Evolutionary conservation across 2,329 filamentous ascomycete species (phyloP).

Genomic region (Teratosphaeria gauchensis): DNA sequence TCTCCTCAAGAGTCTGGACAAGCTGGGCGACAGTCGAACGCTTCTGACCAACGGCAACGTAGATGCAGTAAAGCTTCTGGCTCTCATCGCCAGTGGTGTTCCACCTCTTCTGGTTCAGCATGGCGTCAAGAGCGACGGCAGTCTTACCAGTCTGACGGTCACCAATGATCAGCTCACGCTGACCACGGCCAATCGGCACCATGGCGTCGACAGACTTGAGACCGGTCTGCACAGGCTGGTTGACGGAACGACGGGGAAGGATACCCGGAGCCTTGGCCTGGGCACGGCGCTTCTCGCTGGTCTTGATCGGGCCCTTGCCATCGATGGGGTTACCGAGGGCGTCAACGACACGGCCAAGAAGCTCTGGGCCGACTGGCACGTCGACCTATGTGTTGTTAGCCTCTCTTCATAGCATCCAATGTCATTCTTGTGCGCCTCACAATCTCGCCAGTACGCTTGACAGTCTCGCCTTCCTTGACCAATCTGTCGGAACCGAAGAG

Average conservation of each 20-base stretch:
- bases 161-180: conserved; percentile 99
- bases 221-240: conserved; percentile 97
- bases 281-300: conserved; percentile 85
- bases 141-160: conserved; percentile 99
- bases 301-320: conserved; percentile 94
- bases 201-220: conserved; percentile 99
- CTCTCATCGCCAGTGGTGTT: conserved; percentile 77
- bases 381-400: conserved; percentile 58
- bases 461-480: conserved; percentile 97
- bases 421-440: conserved; percentile 49
- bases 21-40: conserved; percentile 98
- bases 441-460: conserved; percentile 99
- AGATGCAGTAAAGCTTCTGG: conserved; percentile 99
- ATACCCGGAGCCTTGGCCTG: conserved; percentile 99
- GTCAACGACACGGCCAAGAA: conserved; percentile 97
- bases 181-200: conserved; percentile 98
- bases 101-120: conserved; percentile 99
- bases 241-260: conserved; percentile 92
- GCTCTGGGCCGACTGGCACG: conserved; percentile 81
- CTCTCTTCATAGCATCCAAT: neutral
- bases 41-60: conserved; percentile 99
- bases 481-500: conserved; percentile 99
- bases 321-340: conserved; percentile 99
- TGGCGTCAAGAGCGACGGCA: conserved; percentile 92
- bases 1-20: conserved; percentile 99